Base-by-base conservation (phyloP, 805 yeast species). In the Starmerella cellae region DNA sequence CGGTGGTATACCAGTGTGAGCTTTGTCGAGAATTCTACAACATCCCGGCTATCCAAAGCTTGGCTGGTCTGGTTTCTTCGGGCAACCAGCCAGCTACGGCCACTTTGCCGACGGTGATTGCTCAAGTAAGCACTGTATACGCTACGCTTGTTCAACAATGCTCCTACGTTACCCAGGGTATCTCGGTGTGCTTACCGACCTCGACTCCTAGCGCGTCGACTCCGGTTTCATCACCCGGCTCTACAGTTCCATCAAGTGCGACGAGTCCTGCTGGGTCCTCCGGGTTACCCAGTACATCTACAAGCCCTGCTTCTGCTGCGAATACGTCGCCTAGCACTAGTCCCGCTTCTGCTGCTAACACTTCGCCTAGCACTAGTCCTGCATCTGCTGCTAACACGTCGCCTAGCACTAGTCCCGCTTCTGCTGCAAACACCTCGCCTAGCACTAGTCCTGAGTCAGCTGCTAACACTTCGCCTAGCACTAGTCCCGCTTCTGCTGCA, bases 21-120 rank as follows among this genome's bases (percentile, higher is more conserved):
- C 42, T 41, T 14, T 47, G 50, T 35, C 45, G 50, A 18, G 38
- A 41, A n/a, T 47, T 44, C 34, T 47, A 47, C 42, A 6, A 19
- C 11, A 37, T 39, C 14, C 39, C 44, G 4, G 24, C 39, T 13
- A 36, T 46, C 19, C 38, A 39, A 11, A 14, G 27, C 2, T n/a
- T 14, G 5, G 37, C 35, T 11, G 42, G 45, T n/a, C 20, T 43
- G 18, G 26, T 31, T 13, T 37, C 47, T 10, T 39, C 45, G 9
- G 48, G 45, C 3, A 35, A 23, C n/a, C 24, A 19, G n/a, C 40
- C 45, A 5, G 40, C 48, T 4, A 28, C 42, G 2, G 32, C 37
- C 9, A 17, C 45, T 16, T 21, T 42, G 4, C 26, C 45, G 6
- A 24, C 39, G 4, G 44, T 36, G 5, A 28, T 47, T 14, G 32